These are phyloP conservation scores for Boechera stricta DNA, from an alignment of 345 rosid genomes.

Conservation along the genomic window DNA sequence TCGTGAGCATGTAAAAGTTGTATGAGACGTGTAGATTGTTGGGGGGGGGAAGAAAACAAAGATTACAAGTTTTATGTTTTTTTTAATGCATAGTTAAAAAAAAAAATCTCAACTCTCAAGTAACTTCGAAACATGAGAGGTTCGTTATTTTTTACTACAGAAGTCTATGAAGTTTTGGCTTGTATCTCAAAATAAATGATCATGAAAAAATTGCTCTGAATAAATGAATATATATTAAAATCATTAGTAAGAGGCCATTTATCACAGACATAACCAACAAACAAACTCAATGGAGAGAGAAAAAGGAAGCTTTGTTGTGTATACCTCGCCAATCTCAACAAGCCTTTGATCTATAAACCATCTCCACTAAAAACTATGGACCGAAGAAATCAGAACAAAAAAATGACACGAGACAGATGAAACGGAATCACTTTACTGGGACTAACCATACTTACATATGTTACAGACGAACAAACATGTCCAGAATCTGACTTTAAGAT, in stretches of 20 bases:
- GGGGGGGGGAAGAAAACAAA: too few species aligned
- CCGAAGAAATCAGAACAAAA: conserved; percentile 6
- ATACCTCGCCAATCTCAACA: conserved; percentile 26
- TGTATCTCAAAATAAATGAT: neutral
- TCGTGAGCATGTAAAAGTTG: conserved; percentile 24
- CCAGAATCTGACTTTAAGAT: conserved; percentile 19
- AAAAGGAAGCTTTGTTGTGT: conserved; percentile 19
- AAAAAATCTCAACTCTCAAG: neutral
- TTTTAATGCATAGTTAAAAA: neutral
- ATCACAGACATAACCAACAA: conserved; percentile 23
- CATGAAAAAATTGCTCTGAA: conserved; percentile 7
- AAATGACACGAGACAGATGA: conserved; percentile 15
- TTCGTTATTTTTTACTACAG: neutral
- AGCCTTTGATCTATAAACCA: conserved; percentile 25
- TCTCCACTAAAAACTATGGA: conserved; percentile 19
- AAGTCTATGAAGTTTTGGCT: neutral
- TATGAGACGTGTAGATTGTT: conserved; percentile 10
- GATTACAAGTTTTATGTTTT: neutral
- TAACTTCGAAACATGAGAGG: neutral
- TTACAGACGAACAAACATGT: conserved; percentile 37
- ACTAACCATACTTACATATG: conserved; percentile 44
- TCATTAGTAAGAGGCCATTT: conserved; percentile 21
- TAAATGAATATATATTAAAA: conserved; percentile 21
- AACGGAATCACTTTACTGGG: conserved; percentile 3
- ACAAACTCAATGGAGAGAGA: conserved; percentile 1